Evolutionary conservation across 331 rosid genomes (phyloP).

Genomic region (Quercus tomentella): DNA sequence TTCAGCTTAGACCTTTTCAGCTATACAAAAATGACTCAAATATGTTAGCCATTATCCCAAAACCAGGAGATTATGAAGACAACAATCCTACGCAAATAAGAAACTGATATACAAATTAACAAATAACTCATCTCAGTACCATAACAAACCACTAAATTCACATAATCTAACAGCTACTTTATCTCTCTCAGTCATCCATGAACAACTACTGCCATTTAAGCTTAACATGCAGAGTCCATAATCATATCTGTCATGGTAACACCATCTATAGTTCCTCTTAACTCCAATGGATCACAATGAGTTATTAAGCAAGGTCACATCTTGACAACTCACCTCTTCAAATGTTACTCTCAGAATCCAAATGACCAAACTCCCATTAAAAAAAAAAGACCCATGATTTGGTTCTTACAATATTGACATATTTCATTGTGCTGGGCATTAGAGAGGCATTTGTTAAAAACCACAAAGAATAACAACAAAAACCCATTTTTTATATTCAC

Average conservation of each 20-base stretch:
- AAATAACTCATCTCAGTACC: background rate
- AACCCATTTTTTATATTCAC: background rate
- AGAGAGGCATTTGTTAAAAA: background rate
- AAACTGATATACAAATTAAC: background rate
- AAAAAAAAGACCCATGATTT: background rate
- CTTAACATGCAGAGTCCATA: background rate
- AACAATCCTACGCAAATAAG: background rate
- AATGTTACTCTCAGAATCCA: background rate
- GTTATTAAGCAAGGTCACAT: background rate
- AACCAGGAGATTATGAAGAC: background rate
- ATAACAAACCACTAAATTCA: background rate
- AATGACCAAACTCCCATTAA: background rate
- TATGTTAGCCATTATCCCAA: background rate
- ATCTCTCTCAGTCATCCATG: background rate
- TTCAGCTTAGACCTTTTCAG: constrained; percentile 34
- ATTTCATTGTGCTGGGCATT: background rate
- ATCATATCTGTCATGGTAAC: background rate
- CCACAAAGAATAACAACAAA: background rate
- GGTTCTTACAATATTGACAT: background rate
- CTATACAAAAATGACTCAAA: background rate
- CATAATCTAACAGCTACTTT: background rate
- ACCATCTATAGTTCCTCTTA: background rate
- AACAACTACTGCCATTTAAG: background rate
- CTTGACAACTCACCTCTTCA: background rate
- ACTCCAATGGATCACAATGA: background rate